A percentile compares a stretch with the other conserved stretches of the same genome.
These are phyloP conservation scores for Amanita rubescens DNA, from an alignment of 768 basidiomycete genomes.

Conservation along the genomic window DNA sequence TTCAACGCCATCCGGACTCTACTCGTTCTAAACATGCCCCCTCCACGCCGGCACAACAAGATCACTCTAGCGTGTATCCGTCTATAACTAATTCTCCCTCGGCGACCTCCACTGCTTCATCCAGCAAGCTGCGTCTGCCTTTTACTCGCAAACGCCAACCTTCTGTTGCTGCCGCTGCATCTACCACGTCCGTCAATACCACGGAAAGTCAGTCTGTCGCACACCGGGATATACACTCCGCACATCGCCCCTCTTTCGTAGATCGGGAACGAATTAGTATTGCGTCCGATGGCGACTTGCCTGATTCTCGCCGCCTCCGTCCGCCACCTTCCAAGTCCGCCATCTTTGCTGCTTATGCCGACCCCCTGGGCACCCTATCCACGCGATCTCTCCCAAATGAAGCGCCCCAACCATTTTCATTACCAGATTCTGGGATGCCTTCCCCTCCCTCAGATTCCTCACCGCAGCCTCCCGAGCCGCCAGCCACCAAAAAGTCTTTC, in stretches of 20 bases:
- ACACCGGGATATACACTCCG: not conserved
- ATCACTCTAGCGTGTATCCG: constrained; percentile 17
- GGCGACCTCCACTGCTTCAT: constrained; percentile 15
- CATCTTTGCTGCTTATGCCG: constrained; percentile 54
- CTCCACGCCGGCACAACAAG: constrained; percentile 15
- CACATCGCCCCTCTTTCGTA: constrained; percentile 23
- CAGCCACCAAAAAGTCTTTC: constrained; percentile 19
- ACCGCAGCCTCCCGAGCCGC: constrained; percentile 1
- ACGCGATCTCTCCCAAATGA: constrained; percentile 56
- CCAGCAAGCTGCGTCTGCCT: constrained; percentile 29
- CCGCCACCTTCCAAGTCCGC: constrained; percentile 60
- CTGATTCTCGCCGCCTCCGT: constrained; percentile 33
- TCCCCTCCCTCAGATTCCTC: constrained; percentile 26
- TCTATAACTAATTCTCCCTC: constrained; percentile 15
- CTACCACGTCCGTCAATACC: constrained; percentile 3
- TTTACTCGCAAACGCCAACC: constrained; percentile 25
- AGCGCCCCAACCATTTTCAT: constrained; percentile 22
- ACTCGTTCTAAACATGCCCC: not conserved
- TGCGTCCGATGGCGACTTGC: constrained; percentile 36
- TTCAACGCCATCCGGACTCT: not conserved
- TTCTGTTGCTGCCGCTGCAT: not conserved
- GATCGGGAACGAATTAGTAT: constrained; percentile 24
- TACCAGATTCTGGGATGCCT: constrained; percentile 16
- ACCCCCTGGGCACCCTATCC: constrained; percentile 44
- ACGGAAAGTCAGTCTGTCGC: not conserved